phyloP scores from a whole-genome alignment of 1,284 basidiomycete species.

The Naganishia albida region DNA sequence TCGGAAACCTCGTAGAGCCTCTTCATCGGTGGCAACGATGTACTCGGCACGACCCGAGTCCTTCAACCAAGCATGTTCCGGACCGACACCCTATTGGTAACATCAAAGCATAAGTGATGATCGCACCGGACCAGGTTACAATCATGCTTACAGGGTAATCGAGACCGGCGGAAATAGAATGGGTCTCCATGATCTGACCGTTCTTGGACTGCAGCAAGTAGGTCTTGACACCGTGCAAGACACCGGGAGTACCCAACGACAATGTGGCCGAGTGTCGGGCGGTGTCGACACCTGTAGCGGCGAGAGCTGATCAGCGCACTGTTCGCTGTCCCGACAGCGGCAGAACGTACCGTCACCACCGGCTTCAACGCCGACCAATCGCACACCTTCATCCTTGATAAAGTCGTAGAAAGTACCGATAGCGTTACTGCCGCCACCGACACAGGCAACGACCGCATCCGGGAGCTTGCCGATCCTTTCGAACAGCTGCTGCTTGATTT shows the following conservation, averaged over 20 bases:
- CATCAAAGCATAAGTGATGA: conserved; percentile 36
- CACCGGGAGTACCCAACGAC: conserved; percentile 83
- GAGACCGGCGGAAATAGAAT: conserved; percentile 93
- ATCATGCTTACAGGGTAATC: conserved; percentile 66
- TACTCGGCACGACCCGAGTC: conserved; percentile 92
- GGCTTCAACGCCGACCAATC: conserved; percentile 90
- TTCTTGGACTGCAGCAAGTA: conserved; percentile 85
- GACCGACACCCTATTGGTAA: conserved; percentile 73
- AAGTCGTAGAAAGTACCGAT: conserved; percentile 97
- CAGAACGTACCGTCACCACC: conserved; percentile 76
- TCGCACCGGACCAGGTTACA: neutral
- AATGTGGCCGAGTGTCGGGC: conserved; percentile 89
- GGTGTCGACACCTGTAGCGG: conserved; percentile 68
- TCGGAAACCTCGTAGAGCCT: conserved; percentile 90
- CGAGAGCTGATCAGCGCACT: neutral
- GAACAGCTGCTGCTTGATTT: conserved; percentile 86
- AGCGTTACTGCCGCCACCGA: conserved; percentile 95
- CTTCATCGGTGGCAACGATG: conserved; percentile 85
- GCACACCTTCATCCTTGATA: conserved; percentile 78
- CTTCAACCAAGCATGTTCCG: conserved; percentile 96
- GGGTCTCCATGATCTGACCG: conserved; percentile 95
- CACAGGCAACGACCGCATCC: conserved; percentile 92
- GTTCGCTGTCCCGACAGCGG: neutral
- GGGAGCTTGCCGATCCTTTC: conserved; percentile 80
- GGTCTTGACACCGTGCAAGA: conserved; percentile 93